A percentile compares a stretch with the other conserved stretches of the same genome.
These are phyloP conservation scores for Kwoniella pini DNA, from an alignment of 768 basidiomycete genomes.

Conservation along the genomic window DNA sequence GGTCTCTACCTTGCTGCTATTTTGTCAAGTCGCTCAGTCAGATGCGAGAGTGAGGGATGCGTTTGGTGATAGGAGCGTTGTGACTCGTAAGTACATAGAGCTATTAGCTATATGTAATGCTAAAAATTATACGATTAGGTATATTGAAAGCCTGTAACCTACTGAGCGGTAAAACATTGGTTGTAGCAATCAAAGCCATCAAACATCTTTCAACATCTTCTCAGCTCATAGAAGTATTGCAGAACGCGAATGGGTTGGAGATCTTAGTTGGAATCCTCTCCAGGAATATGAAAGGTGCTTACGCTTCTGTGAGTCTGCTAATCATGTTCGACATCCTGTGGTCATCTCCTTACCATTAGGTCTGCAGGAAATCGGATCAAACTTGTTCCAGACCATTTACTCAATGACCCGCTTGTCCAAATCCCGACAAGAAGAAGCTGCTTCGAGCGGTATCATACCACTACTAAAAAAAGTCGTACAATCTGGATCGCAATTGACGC, in stretches of 20 bases:
- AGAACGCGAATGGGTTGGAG: constrained; percentile 93
- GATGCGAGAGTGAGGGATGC: constrained; percentile 92
- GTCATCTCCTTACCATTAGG: too few relatives aligned
- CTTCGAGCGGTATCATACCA: constrained; percentile 91
- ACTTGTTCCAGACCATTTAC: constrained; percentile 95
- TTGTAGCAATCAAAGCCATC: constrained; percentile 87
- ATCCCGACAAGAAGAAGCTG: constrained; percentile 92
- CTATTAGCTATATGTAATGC: too few relatives aligned
- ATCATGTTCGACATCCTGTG: too few relatives aligned
- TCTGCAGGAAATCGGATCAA: constrained; percentile 97
- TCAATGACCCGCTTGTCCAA: constrained; percentile 95
- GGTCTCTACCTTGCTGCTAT: constrained; percentile 83
- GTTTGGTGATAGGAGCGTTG: constrained; percentile 82
- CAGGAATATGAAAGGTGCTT: constrained; percentile 72
- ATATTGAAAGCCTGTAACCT: constrained; percentile 82
- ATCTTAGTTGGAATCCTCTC: constrained; percentile 82
- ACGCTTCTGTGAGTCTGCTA: constrained; percentile 87
- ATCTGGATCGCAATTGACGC: constrained; percentile 86
- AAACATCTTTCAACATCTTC: constrained; percentile 96
- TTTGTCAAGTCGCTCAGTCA: constrained; percentile 94
- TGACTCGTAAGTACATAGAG: constrained; percentile 69
- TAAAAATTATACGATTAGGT: constrained; percentile 63
- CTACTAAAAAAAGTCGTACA: constrained; percentile 84
- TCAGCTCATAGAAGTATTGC: constrained; percentile 83
- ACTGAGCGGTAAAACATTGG: constrained; percentile 82